Evolutionary conservation across 106 monocot species (phyloP), one percentile per base, ranked within the genome.

Genomic region (Dendrobium nobile): DNA sequence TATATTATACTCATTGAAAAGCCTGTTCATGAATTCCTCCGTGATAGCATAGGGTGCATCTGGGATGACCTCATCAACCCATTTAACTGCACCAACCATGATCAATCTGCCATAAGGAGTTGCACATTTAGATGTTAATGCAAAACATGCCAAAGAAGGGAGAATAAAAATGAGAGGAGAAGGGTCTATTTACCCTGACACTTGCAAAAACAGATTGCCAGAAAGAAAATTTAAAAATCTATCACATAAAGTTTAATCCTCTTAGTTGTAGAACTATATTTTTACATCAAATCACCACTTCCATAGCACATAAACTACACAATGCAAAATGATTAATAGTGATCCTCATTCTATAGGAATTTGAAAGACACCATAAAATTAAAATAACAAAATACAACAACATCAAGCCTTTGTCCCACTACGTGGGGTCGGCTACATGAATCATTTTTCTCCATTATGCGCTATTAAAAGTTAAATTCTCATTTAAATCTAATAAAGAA

Each of bases 1-100:
- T 73, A 92, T 92, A 37, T 85, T 80, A 81, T 89, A 87, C 76
- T 92, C 87, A 78, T 87, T 87, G 75, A 92, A 92, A 65, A 92
- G 76, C 72, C 87, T 92, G 24, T 88, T 83, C 96, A 96, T 96
- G 74, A 96, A 96, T 24, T 92, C 90, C 76, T 96, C 94, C 7
- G 96, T 96, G 80, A 96, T 96, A 80, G 96, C 96, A 88, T 96
- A 96, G 20, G 96, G 96, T 4, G 96, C 92, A 88, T 96, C 92
- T 16, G 90, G 90, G 82, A 96, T 96, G 73, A 96, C 87, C 72
- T 94, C 93, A 85, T 96, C 92, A 19, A 96, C 96, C 94, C 96
- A 96, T 83, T 96, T 96, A 75, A 96, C 85, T 48, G 92, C 96
- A 41, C 88, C 87, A 27, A 96, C 96, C 96, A 94, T 96, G 87